phyloP scores from a whole-genome alignment of 1,139 yeast species.

The Yamadazyma membranifaciens region DNA sequence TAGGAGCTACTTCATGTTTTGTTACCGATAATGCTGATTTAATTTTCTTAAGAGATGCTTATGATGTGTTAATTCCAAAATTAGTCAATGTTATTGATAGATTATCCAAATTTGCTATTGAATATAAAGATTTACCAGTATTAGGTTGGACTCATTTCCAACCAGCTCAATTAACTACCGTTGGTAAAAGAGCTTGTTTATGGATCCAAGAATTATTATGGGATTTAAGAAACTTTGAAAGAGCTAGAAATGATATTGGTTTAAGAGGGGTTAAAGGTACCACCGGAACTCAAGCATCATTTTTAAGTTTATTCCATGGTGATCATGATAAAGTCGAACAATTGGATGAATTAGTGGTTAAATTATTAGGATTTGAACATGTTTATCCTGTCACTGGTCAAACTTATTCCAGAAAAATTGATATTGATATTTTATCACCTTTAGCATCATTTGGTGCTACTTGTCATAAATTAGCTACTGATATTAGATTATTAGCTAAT shows the following conservation, averaged over 20 bases:
- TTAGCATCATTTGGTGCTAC: slow-evolving; percentile 94
- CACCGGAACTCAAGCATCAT: slow-evolving; percentile 98
- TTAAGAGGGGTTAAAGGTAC: slow-evolving; percentile 99
- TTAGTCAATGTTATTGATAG: slow-evolving; percentile 94
- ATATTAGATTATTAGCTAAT: slow-evolving; percentile 91
- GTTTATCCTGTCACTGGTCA: slow-evolving; percentile 99
- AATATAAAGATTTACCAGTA: slow-evolving; percentile 93
- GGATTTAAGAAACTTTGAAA: slow-evolving; percentile 93
- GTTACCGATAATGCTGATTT: slow-evolving; percentile 98
- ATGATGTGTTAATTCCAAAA: slow-evolving; percentile 89
- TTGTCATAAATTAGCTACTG: slow-evolving; percentile 98
- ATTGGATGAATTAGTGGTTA: slow-evolving; percentile 88
- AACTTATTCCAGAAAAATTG: slow-evolving; percentile 97
- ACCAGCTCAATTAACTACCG: slow-evolving; percentile 98
- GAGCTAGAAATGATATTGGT: slow-evolving; percentile 96
- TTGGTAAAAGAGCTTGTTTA: slow-evolving; percentile 95
- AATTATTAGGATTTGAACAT: slow-evolving; percentile 87
- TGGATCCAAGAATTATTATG: slow-evolving; percentile 98
- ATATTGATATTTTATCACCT: slow-evolving; percentile 90
- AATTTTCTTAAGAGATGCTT: slow-evolving; percentile 93
- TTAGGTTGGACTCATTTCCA: slow-evolving; percentile 99
- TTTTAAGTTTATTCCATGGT: slow-evolving; percentile 91
- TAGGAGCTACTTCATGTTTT: slow-evolving; percentile 97
- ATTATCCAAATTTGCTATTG: slow-evolving; percentile 80
- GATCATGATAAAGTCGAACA: slow-evolving; percentile 94